Percentiles rank a stretch among this genome's conserved stretches.
These are phyloP conservation scores for Teunomyces pallodes DNA, from an alignment of 805 yeast genomes.

Conservation along the genomic window DNA sequence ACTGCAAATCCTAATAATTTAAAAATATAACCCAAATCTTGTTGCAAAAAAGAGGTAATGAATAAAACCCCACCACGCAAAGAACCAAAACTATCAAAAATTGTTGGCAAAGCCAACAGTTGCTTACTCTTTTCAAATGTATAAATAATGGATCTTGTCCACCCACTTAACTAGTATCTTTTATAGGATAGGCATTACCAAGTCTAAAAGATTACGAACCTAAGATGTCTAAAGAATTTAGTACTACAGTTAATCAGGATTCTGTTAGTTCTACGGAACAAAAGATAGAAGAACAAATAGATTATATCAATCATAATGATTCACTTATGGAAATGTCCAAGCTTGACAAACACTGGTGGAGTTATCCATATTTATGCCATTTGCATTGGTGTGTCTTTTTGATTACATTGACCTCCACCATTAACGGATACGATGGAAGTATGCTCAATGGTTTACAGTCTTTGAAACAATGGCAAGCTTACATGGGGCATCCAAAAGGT, in stretches of 20 bases:
- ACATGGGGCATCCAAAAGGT: conserved; percentile 27
- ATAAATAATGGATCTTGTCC: background rate
- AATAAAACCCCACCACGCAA: background rate
- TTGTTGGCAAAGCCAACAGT: background rate
- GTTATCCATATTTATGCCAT: conserved; percentile 34
- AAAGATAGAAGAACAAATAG: background rate
- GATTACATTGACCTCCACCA: conserved; percentile 46
- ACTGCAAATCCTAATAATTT: background rate
- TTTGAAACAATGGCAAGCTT: conserved; percentile 37
- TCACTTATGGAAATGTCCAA: conserved; percentile 3
- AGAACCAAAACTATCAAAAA: background rate
- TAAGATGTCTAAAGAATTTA: conserved; percentile 8
- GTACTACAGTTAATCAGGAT: background rate
- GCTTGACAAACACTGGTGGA: conserved; percentile 27
- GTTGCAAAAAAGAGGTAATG: background rate
- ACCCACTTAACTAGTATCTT: background rate
- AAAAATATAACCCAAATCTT: background rate
- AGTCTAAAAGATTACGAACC: conserved; percentile 9
- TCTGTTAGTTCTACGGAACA: background rate
- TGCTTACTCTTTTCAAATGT: background rate
- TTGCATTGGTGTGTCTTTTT: conserved; percentile 39
- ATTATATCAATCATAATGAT: background rate
- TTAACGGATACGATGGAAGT: conserved; percentile 28
- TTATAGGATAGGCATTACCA: too few species aligned
- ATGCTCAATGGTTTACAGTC: conserved; percentile 52